Base-by-base conservation (phyloP, 2,329 filamentous ascomycete species). In the Emergomyces africanus region DNA sequence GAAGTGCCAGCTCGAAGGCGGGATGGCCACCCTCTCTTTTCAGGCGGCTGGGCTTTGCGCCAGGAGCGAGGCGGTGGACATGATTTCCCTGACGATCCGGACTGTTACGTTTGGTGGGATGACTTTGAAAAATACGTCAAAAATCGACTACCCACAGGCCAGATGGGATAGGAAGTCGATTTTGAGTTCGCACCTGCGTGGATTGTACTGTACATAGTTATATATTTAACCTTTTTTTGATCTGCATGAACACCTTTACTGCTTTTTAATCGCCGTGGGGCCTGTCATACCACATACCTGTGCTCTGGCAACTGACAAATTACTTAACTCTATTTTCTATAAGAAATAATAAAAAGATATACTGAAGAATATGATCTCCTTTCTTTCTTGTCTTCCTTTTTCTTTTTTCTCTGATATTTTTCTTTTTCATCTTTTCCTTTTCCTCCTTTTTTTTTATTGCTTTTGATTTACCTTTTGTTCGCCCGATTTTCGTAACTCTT, bases 1-100 rank as follows among this genome's bases (percentile, higher is more conserved):
- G 61, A 63, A 6, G 50, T 74, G 39, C 70, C 72, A 25, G 12
- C 30, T 25, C 55, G 28, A 20, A 48, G 18, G 30, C 25, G 28
- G 33, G n/a, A 33, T 42, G 1, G 4, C 2, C 1, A 9, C 39
- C 2, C 23, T 15, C 39, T 55, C 10, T 55, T 55, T 30, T 10
- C 3, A 18, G 37, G 25, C 15, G 53, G 53, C 15, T 55, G 35
- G 37, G 25, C 20, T 20, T 10, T 5, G 5, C 25, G 48, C 8
- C 18, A n/a, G 18, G 25, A 10, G 28, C 48, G 48, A 20, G 2
- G 18, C 44, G 2, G 1, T 20, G 25, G 39, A 25, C 10, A 20
- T 20, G 50, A 37, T 33, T 37, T 20, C 20, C 50, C 50, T 6
- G 33, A 53, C 23, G 50, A 53, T 37, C n/a, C 50, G 1, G 18